phyloP scores from a whole-genome alignment of 2,329 filamentous ascomycete genomes.

The Phialophora macrospora region DNA sequence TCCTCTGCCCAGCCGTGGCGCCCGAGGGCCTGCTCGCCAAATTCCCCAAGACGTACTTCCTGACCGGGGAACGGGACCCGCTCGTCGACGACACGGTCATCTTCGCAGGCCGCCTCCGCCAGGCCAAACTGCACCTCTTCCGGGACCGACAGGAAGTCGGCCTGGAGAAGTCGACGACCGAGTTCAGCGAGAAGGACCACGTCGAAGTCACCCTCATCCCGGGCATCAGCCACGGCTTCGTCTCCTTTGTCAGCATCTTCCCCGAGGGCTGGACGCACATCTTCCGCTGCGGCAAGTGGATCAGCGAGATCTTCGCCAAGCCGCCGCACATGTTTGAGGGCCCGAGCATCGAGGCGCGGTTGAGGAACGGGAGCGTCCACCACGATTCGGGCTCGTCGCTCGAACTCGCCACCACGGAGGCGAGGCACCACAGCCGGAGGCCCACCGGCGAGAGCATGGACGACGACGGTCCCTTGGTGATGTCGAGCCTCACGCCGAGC shows the following conservation, averaged over 20 bases:
- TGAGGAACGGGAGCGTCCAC: conserved; percentile 31
- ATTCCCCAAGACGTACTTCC: conserved; percentile 94
- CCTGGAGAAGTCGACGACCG: conserved; percentile 58
- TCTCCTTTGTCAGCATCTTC: conserved; percentile 87
- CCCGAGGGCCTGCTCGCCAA: conserved; percentile 79
- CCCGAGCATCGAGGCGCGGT: conserved; percentile 44
- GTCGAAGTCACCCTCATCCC: conserved; percentile 85
- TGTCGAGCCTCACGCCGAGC: conserved; percentile 36
- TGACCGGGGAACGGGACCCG: conserved; percentile 93
- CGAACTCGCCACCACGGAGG: conserved; percentile 31
- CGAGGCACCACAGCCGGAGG: conserved; percentile 35
- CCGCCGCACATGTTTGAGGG: conserved; percentile 53
- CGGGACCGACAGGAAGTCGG: conserved; percentile 61
- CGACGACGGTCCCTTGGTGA: conserved; percentile 39
- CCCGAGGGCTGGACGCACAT: conserved; percentile 90
- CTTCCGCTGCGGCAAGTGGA: conserved; percentile 77
- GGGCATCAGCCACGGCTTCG: conserved; percentile 88
- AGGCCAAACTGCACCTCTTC: conserved; percentile 70
- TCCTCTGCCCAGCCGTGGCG: conserved; percentile 86
- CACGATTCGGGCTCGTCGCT: conserved; percentile 26
- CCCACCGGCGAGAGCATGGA: conserved; percentile 63
- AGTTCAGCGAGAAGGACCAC: conserved; percentile 73
- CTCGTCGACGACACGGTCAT: conserved; percentile 96
- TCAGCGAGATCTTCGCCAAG: conserved; percentile 72
- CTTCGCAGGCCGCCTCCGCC: conserved; percentile 84